Evolutionary conservation across 768 basidiomycete species (phyloP), one percentile per base, ranked within the genome.

Genomic region (Lentinula aciculospora): DNA sequence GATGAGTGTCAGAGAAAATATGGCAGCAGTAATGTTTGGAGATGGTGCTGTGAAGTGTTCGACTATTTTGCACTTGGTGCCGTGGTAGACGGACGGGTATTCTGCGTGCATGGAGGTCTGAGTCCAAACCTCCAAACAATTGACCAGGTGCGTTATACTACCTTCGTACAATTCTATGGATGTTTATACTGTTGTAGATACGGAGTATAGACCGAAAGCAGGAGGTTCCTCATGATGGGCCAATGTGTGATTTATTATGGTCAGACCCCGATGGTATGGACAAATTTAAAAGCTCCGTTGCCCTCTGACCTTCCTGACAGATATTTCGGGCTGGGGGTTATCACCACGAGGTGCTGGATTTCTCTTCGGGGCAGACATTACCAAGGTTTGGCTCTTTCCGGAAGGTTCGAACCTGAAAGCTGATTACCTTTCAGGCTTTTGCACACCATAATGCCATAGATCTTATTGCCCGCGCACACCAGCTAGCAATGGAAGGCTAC

Each of bases 171-270:
- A 65, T 57, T 64, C 59, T 45, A 54, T 63, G 62, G 29, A 7
- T 34, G 47, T 40, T 53, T 15, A 57, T 47, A 44, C 9, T 56
- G 37, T 25, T 60, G 53, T 69, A 91, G 94, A 98, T 98, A 64
- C 89, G 96, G 51, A 81, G 86, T 36, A 96, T 98, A 65, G 95
- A 98, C 76, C 76, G 96, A 32, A 94, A 95, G 70, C 94, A 96
- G 71, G 96, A 98, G 68, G 96, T 98, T 23, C 96, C 96, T 27
- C 96, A 98, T 70, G 96, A 98, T 68, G 96, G 96, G 12, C 87
- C 94, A 7, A 98, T 98, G 96, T 98, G 96, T 67, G 96, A 98
- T 73, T 77, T 98, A 2, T 77, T 98, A n/a, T 98, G 96, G 96
- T 97, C 95, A 59, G 96, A 98, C 76, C 96, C 96, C 45, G 96